These are phyloP conservation scores for Ambispora gerdemannii DNA, from an alignment of 192 early-diverging fungal species.

Conservation along the genomic window DNA sequence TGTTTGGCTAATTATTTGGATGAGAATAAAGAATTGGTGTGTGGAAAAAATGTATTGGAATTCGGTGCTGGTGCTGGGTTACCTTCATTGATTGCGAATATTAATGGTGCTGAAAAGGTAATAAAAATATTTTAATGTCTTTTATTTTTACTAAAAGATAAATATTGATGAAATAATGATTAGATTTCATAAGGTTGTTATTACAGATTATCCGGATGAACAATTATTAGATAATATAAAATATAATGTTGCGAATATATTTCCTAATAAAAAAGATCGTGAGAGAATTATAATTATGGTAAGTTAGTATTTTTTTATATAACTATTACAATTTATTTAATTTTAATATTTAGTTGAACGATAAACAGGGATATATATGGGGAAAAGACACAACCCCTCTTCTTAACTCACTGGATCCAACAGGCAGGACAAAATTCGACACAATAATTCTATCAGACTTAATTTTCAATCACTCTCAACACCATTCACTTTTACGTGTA, in stretches of 20 bases:
- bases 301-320: neutral
- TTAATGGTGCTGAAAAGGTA: constrained; percentile 71
- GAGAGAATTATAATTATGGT: constrained; percentile 22
- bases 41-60: constrained; percentile 69
- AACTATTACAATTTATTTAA: constrained; percentile 18
- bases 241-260: constrained; percentile 59
- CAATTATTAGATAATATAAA: constrained; percentile 75
- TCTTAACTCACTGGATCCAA: constrained; percentile 35
- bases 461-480: constrained; percentile 90
- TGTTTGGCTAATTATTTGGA: constrained; percentile 80
- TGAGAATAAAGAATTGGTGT: constrained; percentile 53
- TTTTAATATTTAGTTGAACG: neutral
- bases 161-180: no score
- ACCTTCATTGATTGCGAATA: constrained; percentile 67
- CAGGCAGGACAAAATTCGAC: constrained; percentile 55
- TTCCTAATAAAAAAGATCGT: constrained; percentile 32
- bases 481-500: constrained; percentile 67
- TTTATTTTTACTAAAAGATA: no score
- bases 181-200: constrained; percentile 55
- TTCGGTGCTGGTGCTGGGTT: constrained; percentile 82
- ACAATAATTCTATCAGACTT: constrained; percentile 81
- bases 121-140: no score
- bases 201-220: constrained; percentile 78
- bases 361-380: constrained; percentile 65
- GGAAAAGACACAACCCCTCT: constrained; percentile 52